Evolutionary conservation across 176 grass and related monocot genomes (phyloP).

Genomic region (Phragmites australis): DNA sequence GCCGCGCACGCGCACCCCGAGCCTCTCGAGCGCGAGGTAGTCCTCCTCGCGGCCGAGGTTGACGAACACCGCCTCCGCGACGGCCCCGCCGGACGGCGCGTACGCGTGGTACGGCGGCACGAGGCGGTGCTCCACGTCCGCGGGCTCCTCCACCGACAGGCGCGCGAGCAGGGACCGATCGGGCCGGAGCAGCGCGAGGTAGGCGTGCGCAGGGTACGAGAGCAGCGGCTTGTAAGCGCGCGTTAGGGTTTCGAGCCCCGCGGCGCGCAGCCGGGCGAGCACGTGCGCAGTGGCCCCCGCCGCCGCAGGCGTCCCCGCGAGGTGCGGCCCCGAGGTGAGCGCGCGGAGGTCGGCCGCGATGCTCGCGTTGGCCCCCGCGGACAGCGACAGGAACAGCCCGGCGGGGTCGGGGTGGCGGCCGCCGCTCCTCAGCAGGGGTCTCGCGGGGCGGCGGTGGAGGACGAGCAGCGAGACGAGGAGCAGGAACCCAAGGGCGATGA

Average conservation of each 20-base stretch:
- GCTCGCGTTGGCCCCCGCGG: conserved; percentile 62
- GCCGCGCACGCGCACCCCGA: conserved; percentile 54
- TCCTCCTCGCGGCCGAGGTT: conserved; percentile 85
- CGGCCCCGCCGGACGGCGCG: conserved; percentile 55
- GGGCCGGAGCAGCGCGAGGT: conserved; percentile 63
- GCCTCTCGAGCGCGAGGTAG: conserved; percentile 48
- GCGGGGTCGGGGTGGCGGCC: background rate
- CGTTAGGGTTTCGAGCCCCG: conserved; percentile 53
- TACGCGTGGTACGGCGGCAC: conserved; percentile 86
- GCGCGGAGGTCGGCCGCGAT: conserved; percentile 60
- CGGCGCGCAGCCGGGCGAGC: conserved; percentile 41
- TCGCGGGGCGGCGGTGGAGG: background rate
- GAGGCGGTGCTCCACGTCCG: conserved; percentile 42
- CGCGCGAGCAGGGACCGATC: conserved; percentile 39
- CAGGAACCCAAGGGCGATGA: conserved; percentile 35
- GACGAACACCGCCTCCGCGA: conserved; percentile 74
- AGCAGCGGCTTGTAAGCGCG: conserved; percentile 67
- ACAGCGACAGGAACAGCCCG: conserved; percentile 60
- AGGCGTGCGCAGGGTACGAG: conserved; percentile 66
- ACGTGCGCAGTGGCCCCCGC: conserved; percentile 42
- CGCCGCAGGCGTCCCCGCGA: conserved; percentile 62
- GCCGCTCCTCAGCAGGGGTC: background rate
- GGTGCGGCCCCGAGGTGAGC: conserved; percentile 76
- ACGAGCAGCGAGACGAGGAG: conserved; percentile 42
- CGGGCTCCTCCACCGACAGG: conserved; percentile 67